Base-by-base conservation (phyloP, 805 yeast species). In the Hanseniaspora meyeri region DNA sequence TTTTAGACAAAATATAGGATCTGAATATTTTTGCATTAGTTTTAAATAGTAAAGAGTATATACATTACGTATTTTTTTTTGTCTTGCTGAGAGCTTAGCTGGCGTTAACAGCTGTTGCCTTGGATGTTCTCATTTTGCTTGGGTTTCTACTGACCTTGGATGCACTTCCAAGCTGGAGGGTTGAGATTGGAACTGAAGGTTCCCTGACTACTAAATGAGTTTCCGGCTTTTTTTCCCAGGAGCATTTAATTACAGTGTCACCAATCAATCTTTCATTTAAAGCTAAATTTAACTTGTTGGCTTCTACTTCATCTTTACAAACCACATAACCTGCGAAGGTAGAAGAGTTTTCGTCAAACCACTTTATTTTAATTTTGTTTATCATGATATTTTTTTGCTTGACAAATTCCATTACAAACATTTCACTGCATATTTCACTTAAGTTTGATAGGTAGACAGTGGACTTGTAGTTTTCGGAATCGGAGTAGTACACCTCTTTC, bases 261-360 rank as follows among this genome's bases (percentile, higher is more conserved):
- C 70, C 70, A 20, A 68, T 59, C 34, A 67, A 57, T 47, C 63
- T 63, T 14, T 61, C 60, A 43, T 66, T 61, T 31, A 68, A 43
- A 8, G 59, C 60, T 3, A 55, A 58, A 42, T 60, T 62, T 17
- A 66, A 50, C 39, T 60, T 60, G 12, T 50, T 54, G 9, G 68
- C 64, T 49, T 65, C 65, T 0, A 57, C 51, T 31, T 59, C 62
- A 11, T 61, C 59, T 19, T 54, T 57, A 51, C 66, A 66, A 29
- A 51, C 59, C n/a, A 65, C 59, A 43, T 57, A 58, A 2, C 69
- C 72, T 11, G 60, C 57, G 43, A 59, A 64, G 3, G 69, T 62
- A 12, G 61, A 60, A n/a, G 62, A 55, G 29, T 36, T 54, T 24
- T 58, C 50, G 38, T 62, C 58, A 43, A 59, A 65, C 34, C 60